Evolutionary conservation across 345 rosid genomes (phyloP).

Genomic region (Odontarrhena argentea): DNA sequence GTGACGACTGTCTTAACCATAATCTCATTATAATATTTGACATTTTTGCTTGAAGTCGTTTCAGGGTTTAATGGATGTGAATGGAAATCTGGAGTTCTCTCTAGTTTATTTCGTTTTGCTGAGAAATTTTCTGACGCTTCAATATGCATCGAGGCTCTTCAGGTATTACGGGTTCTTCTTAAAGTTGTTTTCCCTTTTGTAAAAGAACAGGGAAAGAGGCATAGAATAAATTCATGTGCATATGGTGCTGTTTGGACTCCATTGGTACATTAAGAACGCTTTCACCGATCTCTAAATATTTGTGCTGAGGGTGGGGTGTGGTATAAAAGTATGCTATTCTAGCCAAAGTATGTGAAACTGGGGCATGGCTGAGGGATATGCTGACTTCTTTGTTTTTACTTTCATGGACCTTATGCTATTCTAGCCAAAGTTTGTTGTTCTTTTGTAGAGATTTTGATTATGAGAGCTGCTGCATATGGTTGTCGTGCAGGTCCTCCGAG

Average conservation of each 20-base stretch:
- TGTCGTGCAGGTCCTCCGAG: constrained; percentile 75
- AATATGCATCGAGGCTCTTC: constrained; percentile 83
- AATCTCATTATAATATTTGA: constrained; percentile 32
- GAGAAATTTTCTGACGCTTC: constrained; percentile 53
- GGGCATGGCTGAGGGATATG: constrained; percentile 14
- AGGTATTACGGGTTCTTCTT: constrained; percentile 51
- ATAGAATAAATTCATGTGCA: constrained; percentile 6
- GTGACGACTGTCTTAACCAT: constrained; percentile 20
- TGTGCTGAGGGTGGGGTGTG: constrained; percentile 22
- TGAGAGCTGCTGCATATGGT: constrained; percentile 25
- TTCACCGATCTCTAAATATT: constrained; percentile 2
- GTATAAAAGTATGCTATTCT: not conserved
- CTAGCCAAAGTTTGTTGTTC: not conserved
- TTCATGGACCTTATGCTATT: constrained; percentile 4
- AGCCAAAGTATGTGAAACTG: not conserved
- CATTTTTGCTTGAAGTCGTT: constrained; percentile 40
- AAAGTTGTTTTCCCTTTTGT: constrained; percentile 15
- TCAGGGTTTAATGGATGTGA: constrained; percentile 59
- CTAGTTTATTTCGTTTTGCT: constrained; percentile 56
- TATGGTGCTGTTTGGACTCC: constrained; percentile 16
- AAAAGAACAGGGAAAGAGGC: constrained; percentile 24
- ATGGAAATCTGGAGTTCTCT: constrained; percentile 59
- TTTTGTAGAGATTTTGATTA: constrained; percentile 16
- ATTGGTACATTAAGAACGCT: not conserved
- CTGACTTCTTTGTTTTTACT: constrained; percentile 25